phyloP scores from a whole-genome alignment of 2,329 filamentous ascomycete species.

The Fusarium bulbicola region DNA sequence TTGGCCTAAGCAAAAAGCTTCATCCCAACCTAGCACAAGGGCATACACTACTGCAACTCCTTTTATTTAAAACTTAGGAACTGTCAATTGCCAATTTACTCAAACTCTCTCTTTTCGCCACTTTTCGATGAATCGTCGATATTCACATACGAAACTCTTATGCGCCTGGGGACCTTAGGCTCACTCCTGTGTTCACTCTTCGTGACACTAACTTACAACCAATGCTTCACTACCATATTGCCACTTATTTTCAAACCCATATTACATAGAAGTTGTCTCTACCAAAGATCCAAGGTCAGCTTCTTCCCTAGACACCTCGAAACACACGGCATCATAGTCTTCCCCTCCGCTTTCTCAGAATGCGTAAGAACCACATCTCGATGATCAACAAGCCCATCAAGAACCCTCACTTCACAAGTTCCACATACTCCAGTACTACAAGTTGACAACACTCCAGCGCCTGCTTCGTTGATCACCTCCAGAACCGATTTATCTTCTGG shows the following conservation, averaged over 20 bases:
- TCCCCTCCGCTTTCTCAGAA: neutral
- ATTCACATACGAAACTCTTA: too few relatives aligned
- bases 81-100: rapidly evolving
- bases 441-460: neutral
- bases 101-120: neutral
- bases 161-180: too few relatives aligned
- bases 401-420: neutral
- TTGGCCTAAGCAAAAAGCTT: rapidly evolving
- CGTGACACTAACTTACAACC: too few relatives aligned
- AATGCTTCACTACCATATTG: neutral
- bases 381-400: neutral
- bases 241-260: neutral
- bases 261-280: rapidly evolving
- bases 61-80: rapidly evolving
- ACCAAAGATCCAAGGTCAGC: neutral
- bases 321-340: neutral
- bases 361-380: neutral
- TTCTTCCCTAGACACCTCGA: neutral
- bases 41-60: neutral
- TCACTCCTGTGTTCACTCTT: neutral
- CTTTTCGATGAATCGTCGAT: too few relatives aligned
- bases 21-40: rapidly evolving
- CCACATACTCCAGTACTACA: neutral
- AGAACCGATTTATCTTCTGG: neutral
- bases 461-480: neutral